Base-by-base conservation (phyloP, 2,329 filamentous ascomycete genomes). In the Ilyonectria robusta region DNA sequence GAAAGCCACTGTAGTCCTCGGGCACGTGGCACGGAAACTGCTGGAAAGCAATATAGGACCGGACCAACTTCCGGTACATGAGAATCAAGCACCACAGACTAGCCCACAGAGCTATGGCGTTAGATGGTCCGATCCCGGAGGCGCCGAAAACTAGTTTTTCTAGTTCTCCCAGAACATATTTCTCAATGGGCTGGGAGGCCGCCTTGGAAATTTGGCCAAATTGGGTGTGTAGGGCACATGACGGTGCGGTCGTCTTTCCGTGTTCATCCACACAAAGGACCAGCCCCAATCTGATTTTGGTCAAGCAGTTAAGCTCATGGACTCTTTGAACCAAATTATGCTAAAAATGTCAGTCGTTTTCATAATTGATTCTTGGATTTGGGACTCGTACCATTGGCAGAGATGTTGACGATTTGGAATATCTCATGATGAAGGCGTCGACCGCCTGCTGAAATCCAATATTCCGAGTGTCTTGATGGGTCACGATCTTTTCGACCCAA, bases 11-110 rank as follows among this genome's bases (percentile, higher is more conserved):
- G 37, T 77, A 76, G 62, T 77, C 73, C 48, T 77, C 65, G 10
- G 75, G 75, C 11, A 76, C 75, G 70, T 77, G 75, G 26, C 75
- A 76, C 35, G 75, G 75, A 29, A 77, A 77, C 31, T 75, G 68
- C 56, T 75, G 72, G 31, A 77, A 77, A 17, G 75, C 75, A 56
- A 77, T 74, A 23, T 77, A 77, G 6, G 75, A 72, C 42, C 70
- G 72, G 53, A 76, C 72, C 31, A 76, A 66, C 64, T 76, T 76
- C 47, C 75, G 72, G 56, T 77, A 76, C 72, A 76, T 76, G 35
- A 77, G 66, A 13, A 77, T 76, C 56, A 76, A 65, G 44, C 72
- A 77, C 75, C 75, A 76, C 17, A 77, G 56, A 56, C 72, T 75
- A 8, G 75, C 73, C 75, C 73, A 77, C 7, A 77, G 68, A 15